Conservation (phyloP, 345 rosid species). For the Salix dunnii region DNA sequence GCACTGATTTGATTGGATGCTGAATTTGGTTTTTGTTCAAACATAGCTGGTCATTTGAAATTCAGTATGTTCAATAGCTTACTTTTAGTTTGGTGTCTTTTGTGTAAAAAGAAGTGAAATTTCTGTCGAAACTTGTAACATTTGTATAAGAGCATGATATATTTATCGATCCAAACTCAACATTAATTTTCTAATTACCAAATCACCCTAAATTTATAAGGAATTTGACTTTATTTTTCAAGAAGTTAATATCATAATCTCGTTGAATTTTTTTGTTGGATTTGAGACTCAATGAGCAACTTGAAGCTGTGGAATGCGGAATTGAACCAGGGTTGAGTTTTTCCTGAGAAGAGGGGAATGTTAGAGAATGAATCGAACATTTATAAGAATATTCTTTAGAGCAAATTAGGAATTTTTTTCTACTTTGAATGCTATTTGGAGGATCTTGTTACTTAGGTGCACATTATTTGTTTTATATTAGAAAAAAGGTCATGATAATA, state of each 20-base stretch:
- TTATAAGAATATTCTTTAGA: neutral
- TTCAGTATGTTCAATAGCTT: neutral
- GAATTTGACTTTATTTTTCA: neutral
- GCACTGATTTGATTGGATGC: neutral
- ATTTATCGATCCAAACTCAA: neutral
- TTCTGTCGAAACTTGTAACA: neutral
- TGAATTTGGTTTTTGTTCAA: neutral
- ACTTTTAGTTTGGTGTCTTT: neutral
- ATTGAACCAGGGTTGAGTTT: neutral
- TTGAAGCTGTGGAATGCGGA: neutral
- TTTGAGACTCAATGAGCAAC: neutral
- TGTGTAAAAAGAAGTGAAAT: neutral
- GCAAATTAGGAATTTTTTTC: neutral
- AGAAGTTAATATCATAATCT: neutral
- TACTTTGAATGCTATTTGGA: neutral
- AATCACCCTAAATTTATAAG: neutral
- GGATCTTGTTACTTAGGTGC: neutral
- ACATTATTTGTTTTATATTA: neutral
- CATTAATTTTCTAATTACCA: neutral
- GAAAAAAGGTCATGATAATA: neutral
- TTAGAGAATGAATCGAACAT: neutral
- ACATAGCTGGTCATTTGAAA: neutral
- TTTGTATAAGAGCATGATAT: neutral
- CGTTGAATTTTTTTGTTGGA: neutral
- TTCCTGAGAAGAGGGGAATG: neutral